Evolutionary conservation across 345 rosid genomes (phyloP).

Genomic region (Populus nigra): DNA sequence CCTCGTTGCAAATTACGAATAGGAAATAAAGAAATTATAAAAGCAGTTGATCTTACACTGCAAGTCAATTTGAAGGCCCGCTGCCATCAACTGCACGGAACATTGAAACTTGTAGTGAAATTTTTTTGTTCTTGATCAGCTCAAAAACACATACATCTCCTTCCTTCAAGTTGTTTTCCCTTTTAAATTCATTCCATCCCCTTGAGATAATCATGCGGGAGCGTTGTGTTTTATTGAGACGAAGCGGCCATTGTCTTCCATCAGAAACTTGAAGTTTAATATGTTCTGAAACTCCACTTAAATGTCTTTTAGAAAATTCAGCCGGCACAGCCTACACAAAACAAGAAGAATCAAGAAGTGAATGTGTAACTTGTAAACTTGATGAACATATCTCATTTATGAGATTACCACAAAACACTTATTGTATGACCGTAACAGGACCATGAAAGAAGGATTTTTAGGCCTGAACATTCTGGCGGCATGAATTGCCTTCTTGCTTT

Average conservation of each 20-base stretch:
- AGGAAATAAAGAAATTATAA: too few species aligned
- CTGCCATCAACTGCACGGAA: not conserved
- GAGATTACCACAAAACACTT: slow-evolving; percentile 2
- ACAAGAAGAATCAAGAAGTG: not conserved
- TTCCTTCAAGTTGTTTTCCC: slow-evolving; percentile 4
- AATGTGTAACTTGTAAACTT: too few species aligned
- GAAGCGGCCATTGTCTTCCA: slow-evolving; percentile 2
- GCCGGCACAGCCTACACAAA: slow-evolving; percentile 4
- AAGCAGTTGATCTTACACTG: too few species aligned
- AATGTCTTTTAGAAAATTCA: not conserved
- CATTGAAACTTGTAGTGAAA: not conserved
- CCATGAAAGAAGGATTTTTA: not conserved
- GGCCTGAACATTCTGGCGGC: slow-evolving; percentile 38
- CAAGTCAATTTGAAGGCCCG: too few species aligned
- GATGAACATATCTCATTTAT: too few species aligned
- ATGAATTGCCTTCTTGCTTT: slow-evolving; percentile 33
- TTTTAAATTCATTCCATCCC: slow-evolving; percentile 3
- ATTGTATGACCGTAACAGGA: slow-evolving; percentile 24
- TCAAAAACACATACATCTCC: slow-evolving; percentile 14
- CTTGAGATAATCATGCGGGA: not conserved
- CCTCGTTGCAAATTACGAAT: too few species aligned
- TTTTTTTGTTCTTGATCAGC: not conserved
- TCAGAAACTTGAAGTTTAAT: slow-evolving; percentile 3
- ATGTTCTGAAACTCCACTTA: not conserved
- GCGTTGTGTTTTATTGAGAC: not conserved